These are phyloP conservation scores for Rosa lucieae DNA, from an alignment of 306 rosid genomes.

Conservation along the genomic window DNA sequence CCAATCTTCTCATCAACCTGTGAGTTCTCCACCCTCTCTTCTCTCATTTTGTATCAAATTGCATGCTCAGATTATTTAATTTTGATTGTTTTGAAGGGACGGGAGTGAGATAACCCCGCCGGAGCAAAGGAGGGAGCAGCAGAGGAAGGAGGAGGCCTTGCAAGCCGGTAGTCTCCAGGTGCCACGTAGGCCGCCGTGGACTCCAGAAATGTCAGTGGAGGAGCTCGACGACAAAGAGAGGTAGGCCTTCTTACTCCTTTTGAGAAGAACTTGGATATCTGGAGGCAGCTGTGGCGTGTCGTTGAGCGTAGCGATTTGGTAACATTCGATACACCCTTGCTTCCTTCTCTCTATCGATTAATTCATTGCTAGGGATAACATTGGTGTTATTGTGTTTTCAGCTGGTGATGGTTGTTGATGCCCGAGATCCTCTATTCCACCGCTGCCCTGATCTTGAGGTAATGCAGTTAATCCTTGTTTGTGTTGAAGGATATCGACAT, in stretches of 20 bases:
- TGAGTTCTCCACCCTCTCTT: conserved; percentile 22
- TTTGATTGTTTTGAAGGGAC: conserved; percentile 48
- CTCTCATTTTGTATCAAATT: not conserved
- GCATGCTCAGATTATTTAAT: not conserved
- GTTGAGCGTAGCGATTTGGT: conserved; percentile 98
- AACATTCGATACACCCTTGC: not conserved
- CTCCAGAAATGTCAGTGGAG: conserved; percentile 64
- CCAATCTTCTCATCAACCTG: conserved; percentile 55
- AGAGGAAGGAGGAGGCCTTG: conserved; percentile 69
- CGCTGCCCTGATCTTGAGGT: conserved; percentile 99
- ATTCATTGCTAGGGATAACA: not conserved
- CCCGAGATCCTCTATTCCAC: conserved; percentile 86
- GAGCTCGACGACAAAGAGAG: conserved; percentile 82
- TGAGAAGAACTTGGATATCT: conserved; percentile 95
- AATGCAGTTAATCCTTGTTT: conserved; percentile 20
- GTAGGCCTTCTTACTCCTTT: conserved; percentile 88
- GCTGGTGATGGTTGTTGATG: conserved; percentile 98
- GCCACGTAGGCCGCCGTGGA: conserved; percentile 94
- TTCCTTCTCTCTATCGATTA: not conserved
- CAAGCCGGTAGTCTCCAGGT: conserved; percentile 77
- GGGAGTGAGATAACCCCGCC: conserved; percentile 40
- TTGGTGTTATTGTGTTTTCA: conserved; percentile 36
- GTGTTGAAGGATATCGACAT: not conserved
- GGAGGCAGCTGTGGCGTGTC: conserved; percentile 99
- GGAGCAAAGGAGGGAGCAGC: conserved; percentile 61